A percentile compares a stretch with the other conserved stretches of the same genome.
Evolutionary conservation across 176 grass and related monocot species (phyloP).

Genomic region (Bromus sterilis): DNA sequence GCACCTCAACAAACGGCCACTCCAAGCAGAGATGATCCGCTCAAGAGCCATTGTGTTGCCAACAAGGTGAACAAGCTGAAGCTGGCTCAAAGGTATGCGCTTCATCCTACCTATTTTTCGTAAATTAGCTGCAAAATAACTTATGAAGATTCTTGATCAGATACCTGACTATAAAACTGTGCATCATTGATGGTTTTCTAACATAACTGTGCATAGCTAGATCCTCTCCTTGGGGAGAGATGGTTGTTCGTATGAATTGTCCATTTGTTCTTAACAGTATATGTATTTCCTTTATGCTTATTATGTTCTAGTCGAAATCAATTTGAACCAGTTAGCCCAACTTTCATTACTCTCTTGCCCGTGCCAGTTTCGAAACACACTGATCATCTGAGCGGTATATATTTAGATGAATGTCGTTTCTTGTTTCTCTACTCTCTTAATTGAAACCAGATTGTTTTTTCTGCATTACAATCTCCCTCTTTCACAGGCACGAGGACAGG

Average conservation of each 20-base stretch:
- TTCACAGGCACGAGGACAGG: too few species aligned
- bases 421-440: background rate
- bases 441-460: background rate
- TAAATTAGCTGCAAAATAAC: too few species aligned
- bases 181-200: too few species aligned
- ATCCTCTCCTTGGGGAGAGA: too few species aligned
- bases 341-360: background rate
- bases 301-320: background rate
- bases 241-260: too few species aligned
- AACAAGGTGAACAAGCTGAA: too few species aligned
- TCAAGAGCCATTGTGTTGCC: background rate
- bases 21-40: background rate
- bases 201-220: too few species aligned
- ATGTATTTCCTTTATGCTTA: background rate
- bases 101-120: too few species aligned
- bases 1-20: background rate
- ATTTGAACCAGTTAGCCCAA: background rate
- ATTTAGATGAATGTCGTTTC: background rate
- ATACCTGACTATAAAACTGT: too few species aligned
- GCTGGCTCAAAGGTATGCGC: too few species aligned
- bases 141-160: too few species aligned
- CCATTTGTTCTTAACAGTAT: background rate
- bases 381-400: background rate
- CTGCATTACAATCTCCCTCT: too few species aligned
- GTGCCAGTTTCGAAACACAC: background rate